phyloP scores from a whole-genome alignment of 176 grass and related monocot genomes.

The Chloris gayana region DNA sequence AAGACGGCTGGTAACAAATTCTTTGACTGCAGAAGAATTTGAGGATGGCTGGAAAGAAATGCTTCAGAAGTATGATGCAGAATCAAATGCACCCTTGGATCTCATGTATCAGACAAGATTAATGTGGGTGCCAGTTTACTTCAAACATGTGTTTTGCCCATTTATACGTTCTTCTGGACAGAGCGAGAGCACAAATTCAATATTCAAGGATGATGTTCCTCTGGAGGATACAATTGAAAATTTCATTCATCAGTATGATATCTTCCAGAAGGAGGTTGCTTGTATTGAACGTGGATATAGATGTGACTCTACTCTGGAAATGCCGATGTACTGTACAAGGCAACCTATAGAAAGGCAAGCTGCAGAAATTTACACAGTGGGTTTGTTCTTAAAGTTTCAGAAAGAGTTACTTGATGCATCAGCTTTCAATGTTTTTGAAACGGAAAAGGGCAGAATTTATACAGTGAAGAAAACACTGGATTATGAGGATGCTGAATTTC shows the following conservation, averaged over 20 bases:
- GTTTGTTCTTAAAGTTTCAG: constrained; percentile 5
- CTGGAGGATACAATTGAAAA: neutral
- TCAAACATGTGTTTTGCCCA: neutral
- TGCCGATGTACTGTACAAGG: neutral
- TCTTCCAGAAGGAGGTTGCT: neutral
- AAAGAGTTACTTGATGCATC: neutral
- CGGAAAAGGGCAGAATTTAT: neutral
- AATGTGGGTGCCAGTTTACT: constrained; percentile 28
- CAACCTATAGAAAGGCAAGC: constrained; percentile 6
- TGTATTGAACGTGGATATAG: constrained; percentile 11
- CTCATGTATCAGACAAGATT: constrained; percentile 8
- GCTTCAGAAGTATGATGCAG: constrained; percentile 3
- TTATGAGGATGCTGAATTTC: neutral
- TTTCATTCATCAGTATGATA: constrained; percentile 21
- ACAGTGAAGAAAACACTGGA: neutral
- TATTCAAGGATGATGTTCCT: constrained; percentile 1
- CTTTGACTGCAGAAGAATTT: neutral
- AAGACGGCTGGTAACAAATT: neutral
- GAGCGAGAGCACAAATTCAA: constrained; percentile 20
- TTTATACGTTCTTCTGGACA: neutral
- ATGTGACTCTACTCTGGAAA: neutral
- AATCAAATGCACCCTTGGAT: neutral
- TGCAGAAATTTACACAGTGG: neutral
- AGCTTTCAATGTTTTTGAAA: neutral
- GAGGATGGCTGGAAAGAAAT: constrained; percentile 13